Percentiles rank a stretch among this genome's conserved stretches.
These are phyloP conservation scores for Begonia fuchsioides DNA, from an alignment of 306 rosid genomes.

Conservation along the genomic window DNA sequence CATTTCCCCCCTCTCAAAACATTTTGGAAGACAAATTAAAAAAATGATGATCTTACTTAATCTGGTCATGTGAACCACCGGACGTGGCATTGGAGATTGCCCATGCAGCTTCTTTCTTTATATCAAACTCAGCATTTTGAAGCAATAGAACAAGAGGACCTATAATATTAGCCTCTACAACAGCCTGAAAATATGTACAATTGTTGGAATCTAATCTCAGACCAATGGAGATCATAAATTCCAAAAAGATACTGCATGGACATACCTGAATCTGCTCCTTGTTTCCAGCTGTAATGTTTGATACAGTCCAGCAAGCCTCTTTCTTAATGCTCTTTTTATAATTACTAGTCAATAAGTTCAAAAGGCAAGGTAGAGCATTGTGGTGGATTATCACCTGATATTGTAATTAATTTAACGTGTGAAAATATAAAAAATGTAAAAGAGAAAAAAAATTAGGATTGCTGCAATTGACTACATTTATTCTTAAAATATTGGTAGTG, in stretches of 20 bases:
- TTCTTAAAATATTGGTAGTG: too few species aligned
- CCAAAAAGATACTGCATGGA: background rate
- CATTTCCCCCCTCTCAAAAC: background rate
- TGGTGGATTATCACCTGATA: constrained; percentile 22
- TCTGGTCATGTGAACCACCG: constrained; percentile 58
- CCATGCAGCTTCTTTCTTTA: constrained; percentile 78
- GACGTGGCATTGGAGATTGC: constrained; percentile 62
- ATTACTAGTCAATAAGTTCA: constrained; percentile 40
- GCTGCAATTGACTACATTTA: too few species aligned
- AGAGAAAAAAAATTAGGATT: background rate
- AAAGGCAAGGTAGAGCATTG: constrained; percentile 36
- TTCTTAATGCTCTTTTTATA: constrained; percentile 54
- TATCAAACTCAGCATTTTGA: constrained; percentile 45
- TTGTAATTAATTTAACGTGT: too few species aligned
- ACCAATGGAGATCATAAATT: too few species aligned
- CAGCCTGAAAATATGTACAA: constrained; percentile 27
- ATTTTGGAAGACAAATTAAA: background rate
- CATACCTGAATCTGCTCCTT: constrained; percentile 52
- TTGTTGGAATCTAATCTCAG: too few species aligned
- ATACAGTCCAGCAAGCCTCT: constrained; percentile 63
- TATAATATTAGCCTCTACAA: constrained; percentile 39
- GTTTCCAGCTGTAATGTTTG: constrained; percentile 62
- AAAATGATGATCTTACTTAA: constrained; percentile 28
- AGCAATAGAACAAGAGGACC: constrained; percentile 47
- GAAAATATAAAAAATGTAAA: constrained; percentile 21